phyloP scores from a whole-genome alignment of 257 asterid genomes.

The Lycium barbarum region DNA sequence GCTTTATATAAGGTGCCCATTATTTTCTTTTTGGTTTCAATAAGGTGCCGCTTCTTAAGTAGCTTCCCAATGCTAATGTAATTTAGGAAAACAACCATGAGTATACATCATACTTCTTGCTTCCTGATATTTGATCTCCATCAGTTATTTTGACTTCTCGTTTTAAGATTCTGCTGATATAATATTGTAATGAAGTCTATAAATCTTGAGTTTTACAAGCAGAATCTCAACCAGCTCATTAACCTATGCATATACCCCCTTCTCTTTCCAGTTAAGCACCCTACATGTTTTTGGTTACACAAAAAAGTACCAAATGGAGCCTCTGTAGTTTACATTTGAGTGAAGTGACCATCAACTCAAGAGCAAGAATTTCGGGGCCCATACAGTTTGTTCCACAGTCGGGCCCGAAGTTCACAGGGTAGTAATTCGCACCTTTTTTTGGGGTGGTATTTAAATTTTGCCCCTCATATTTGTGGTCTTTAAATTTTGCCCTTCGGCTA shows the following conservation, averaged over 20 bases:
- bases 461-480: too few relatives aligned
- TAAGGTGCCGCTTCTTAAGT: neutral
- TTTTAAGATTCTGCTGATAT: neutral
- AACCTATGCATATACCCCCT: neutral
- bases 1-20: conserved; percentile 11
- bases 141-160: neutral
- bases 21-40: neutral
- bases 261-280: neutral
- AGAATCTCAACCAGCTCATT: neutral
- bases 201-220: neutral
- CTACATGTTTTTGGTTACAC: neutral
- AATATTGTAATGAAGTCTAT: neutral
- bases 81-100: conserved; percentile 1
- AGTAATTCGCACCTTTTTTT: too few relatives aligned
- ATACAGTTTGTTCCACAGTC: too few relatives aligned
- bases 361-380: too few relatives aligned
- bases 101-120: neutral
- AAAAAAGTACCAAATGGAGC: neutral
- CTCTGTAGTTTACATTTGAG: neutral
- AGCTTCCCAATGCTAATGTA: neutral
- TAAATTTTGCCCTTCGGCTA: too few relatives aligned
- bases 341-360: neutral
- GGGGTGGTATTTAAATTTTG: too few relatives aligned
- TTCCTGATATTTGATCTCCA: neutral
- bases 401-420: too few relatives aligned